A percentile compares a stretch with the other conserved stretches of the same genome.
These are phyloP conservation scores for Aspergillus ruber DNA, from an alignment of 2,329 filamentous ascomycete species.

Conservation along the genomic window DNA sequence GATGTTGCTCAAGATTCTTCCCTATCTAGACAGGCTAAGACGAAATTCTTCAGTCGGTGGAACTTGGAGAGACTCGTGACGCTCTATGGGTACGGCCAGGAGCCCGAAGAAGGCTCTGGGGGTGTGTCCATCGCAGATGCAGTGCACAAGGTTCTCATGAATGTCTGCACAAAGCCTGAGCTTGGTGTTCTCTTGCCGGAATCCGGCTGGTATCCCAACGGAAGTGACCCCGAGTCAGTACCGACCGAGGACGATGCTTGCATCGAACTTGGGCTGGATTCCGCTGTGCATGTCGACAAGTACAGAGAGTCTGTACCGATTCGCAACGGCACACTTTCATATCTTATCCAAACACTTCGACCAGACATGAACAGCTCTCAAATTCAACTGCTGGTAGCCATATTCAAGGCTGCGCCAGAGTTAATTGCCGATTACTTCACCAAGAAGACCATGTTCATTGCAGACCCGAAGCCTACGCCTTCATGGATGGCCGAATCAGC, in stretches of 20 bases:
- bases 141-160: conserved; percentile 68
- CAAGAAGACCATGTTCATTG: conserved; percentile 70
- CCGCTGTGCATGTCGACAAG: conserved; percentile 62
- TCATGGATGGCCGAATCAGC: conserved; percentile 94
- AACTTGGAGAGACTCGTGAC: conserved; percentile 66
- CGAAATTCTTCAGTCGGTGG: conserved; percentile 66
- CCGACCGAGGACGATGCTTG: conserved; percentile 41
- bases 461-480: conserved; percentile 85
- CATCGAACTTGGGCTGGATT: conserved; percentile 62
- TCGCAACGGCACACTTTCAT: conserved; percentile 70
- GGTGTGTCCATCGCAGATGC: conserved; percentile 55
- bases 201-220: conserved; percentile 77
- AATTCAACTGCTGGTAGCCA: conserved; percentile 70
- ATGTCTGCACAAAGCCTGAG: conserved; percentile 65
- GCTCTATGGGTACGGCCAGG: conserved; percentile 55
- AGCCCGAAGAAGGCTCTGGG: conserved; percentile 42
- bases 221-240: conserved; percentile 53
- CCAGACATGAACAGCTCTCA: conserved; percentile 79
- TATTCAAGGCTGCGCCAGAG: conserved; percentile 77
- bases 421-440: conserved; percentile 82
- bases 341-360: conserved; percentile 70
- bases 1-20: conserved; percentile 69
- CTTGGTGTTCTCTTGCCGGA: conserved; percentile 71
- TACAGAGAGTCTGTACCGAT: conserved; percentile 63
- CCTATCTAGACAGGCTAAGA: conserved; percentile 67